Evolutionary conservation across 2,329 filamentous ascomycete genomes (phyloP).

Genomic region (Alternaria conjuncta): DNA sequence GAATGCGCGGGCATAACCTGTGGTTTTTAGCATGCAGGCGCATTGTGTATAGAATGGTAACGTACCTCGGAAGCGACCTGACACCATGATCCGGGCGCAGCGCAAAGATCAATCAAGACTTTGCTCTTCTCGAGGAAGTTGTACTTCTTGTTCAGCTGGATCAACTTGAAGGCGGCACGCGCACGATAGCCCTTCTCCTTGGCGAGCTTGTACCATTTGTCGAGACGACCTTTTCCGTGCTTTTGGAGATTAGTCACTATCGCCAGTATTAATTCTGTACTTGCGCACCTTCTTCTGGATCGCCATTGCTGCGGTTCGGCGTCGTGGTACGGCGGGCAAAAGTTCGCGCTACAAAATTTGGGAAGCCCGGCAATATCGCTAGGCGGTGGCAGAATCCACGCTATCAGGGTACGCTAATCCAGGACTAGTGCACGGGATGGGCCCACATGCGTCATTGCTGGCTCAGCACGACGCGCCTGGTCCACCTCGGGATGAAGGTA

Average conservation of each 20-base stretch:
- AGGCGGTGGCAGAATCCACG: constrained; percentile 27
- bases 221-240: constrained; percentile 96
- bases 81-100: constrained; percentile 74
- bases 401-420: constrained; percentile 10
- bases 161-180: constrained; percentile 95
- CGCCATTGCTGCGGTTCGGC: constrained; percentile 68
- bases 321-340: constrained; percentile 25
- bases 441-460: constrained; percentile 27
- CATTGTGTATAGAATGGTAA: neutral
- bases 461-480: constrained; percentile 8
- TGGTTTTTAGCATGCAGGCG: constrained; percentile 1
- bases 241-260: constrained; percentile 41
- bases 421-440: constrained; percentile 12
- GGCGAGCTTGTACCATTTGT: constrained; percentile 98
- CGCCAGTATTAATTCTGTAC: neutral
- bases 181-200: constrained; percentile 98
- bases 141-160: constrained; percentile 99
- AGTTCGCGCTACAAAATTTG: constrained; percentile 30
- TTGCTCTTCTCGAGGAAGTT: constrained; percentile 96
- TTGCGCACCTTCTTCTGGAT: constrained; percentile 83
- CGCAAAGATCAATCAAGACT: constrained; percentile 95
- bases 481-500: constrained; percentile 28
- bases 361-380: constrained; percentile 13
- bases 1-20: constrained; percentile 83
- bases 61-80: constrained; percentile 81